Evolutionary conservation across 1,284 basidiomycete genomes (phyloP), one percentile per base, ranked within the genome.

Genomic region (Leccinum pachyderme): DNA sequence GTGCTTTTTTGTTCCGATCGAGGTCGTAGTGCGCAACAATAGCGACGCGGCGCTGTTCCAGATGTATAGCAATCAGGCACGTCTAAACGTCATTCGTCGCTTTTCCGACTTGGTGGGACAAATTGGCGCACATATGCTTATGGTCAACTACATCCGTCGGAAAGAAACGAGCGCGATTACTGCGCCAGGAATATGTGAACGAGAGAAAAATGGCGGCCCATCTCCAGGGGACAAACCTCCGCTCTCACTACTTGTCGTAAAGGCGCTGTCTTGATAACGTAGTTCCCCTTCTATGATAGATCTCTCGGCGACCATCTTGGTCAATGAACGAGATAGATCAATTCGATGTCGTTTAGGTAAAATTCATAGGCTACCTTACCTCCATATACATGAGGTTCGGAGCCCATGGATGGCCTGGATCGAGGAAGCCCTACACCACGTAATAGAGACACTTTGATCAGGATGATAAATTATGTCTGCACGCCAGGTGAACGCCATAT

Each of bases 221-320:
- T 27, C 29, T 4, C 25, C 22, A 7, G n/a, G 18, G 50, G 29
- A 59, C 32, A 22, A 31, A 7, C 22, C 33, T 12, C 4, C 41
- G 24, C n/a, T 44, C 31, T 48, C n/a, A 7, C 2, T 11, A 0
- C 7, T 45, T 9, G 44, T 28, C 22, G 22, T 37, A 29, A 54
- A 33, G 13, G 3, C 24, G 18, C 5, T 7, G 27, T 25, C 18
- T 27, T 59, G 31, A 51, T 56, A 37, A 27, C n/a, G 9, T 15
- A 37, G 13, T 33, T 46, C 7, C 25, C 5, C 18, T 18, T 11
- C 35, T 28, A 9, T 32, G 9, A 25, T 29, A 47, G 31, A 43
- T 46, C 29, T 47, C 35, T 51, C 55, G n/a, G 53, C 47, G 13
- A 62, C 29, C 22, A 65, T 44, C 33, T 53, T 53, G 57, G 27